These are phyloP conservation scores for Ophiostoma ips DNA, from an alignment of 2,329 filamentous ascomycete species.

Conservation along the genomic window DNA sequence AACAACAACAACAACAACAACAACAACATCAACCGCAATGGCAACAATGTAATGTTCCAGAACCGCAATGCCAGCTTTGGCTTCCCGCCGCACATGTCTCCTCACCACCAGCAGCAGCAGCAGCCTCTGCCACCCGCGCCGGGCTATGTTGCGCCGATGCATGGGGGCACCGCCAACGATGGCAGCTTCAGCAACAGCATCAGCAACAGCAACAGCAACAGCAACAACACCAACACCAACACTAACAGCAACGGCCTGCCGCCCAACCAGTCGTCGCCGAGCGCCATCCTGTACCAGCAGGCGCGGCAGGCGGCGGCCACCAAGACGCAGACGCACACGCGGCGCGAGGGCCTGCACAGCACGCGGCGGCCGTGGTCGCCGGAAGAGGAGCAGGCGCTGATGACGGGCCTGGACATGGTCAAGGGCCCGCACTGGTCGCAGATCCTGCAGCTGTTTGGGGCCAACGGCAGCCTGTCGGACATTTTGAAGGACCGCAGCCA, in stretches of 20 bases:
- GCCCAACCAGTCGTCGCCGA: slow-evolving; percentile 42
- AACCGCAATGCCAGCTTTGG: slow-evolving; percentile 6
- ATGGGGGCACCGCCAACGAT: too few relatives aligned
- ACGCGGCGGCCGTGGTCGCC: slow-evolving; percentile 72
- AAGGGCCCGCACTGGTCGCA: slow-evolving; percentile 90
- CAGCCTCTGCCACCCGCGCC: slow-evolving; percentile 11
- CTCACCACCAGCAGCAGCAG: slow-evolving; percentile 14
- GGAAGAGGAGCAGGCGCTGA: slow-evolving; percentile 79
- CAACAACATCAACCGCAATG: neutral
- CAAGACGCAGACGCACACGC: slow-evolving; percentile 39
- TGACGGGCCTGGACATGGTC: slow-evolving; percentile 76
- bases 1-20: slow-evolving; percentile 15
- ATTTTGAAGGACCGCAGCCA: slow-evolving; percentile 80
- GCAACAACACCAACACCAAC: neutral
- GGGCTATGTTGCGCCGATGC: neutral
- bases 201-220: slow-evolving; percentile 16
- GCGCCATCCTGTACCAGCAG: slow-evolving; percentile 41
- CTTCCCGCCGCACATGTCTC: neutral
- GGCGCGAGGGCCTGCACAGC: slow-evolving; percentile 43
- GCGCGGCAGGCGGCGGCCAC: slow-evolving; percentile 45
- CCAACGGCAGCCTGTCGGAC: slow-evolving; percentile 64
- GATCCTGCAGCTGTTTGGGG: slow-evolving; percentile 72
- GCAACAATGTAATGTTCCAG: slow-evolving; percentile 12
- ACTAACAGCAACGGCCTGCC: slow-evolving; percentile 26
- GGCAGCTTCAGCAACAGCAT: too few relatives aligned